phyloP scores from a whole-genome alignment of 75 land plant genomes.

The Cryptomeria japonica region DNA sequence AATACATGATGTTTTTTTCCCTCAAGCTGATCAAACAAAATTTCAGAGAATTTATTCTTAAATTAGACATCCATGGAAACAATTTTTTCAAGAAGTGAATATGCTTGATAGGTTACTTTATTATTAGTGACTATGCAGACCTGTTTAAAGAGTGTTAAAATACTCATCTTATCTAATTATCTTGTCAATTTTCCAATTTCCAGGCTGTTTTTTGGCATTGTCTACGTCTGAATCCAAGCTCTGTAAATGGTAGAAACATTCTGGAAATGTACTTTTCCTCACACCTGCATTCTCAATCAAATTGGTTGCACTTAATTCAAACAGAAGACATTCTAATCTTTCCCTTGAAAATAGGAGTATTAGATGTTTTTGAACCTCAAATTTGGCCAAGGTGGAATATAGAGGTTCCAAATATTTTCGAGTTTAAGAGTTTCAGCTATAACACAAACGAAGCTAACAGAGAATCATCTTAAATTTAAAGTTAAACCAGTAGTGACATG shows the following conservation, averaged over 20 bases:
- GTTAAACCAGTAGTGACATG: too few species aligned
- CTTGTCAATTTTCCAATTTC: background rate
- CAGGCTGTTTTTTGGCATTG: background rate
- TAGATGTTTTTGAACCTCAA: background rate
- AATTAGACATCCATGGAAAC: background rate
- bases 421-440: too few species aligned
- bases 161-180: background rate
- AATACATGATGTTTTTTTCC: background rate
- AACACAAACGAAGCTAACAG: too few species aligned
- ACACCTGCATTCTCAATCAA: too few species aligned
- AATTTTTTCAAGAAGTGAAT: background rate
- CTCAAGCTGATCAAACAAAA: background rate
- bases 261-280: too few species aligned
- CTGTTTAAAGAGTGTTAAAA: background rate
- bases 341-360: background rate
- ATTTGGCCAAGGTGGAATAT: background rate
- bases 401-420: background rate
- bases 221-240: background rate
- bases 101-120: background rate
- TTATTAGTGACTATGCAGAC: background rate
- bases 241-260: too few species aligned
- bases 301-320: too few species aligned
- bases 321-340: background rate
- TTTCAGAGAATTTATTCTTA: background rate
- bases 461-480: too few species aligned